Conservation (phyloP, 1,284 basidiomycete species). For the Singerocomus rubriflavus region DNA sequence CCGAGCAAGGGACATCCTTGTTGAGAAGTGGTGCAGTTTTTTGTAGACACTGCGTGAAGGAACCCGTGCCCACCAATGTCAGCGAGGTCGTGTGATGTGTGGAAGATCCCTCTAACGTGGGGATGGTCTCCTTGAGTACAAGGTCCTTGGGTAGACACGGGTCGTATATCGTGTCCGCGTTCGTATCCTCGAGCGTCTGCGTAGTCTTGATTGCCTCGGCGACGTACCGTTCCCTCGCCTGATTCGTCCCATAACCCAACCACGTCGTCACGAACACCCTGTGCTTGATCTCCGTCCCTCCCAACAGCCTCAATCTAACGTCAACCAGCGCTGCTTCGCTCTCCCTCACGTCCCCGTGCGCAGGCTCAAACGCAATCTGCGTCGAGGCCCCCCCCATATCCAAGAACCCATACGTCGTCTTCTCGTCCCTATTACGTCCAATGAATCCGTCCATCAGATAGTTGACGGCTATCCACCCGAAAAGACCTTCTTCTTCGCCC, state of each 20-base stretch:
- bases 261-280: slow-evolving; percentile 98
- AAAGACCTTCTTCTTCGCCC: slow-evolving; percentile 96
- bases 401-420: slow-evolving; percentile 93
- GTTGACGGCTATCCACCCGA: slow-evolving; percentile 99
- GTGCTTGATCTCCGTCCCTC: slow-evolving; percentile 86
- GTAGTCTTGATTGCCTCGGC: slow-evolving; percentile 55
- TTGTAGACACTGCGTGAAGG: slow-evolving; percentile 82
- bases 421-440: slow-evolving; percentile 48
- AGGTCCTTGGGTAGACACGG: slow-evolving; percentile 89
- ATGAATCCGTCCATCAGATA: slow-evolving; percentile 98
- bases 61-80: slow-evolving; percentile 83
- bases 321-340: slow-evolving; percentile 64
- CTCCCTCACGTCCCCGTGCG: slow-evolving; percentile 42
- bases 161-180: slow-evolving; percentile 59
- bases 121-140: slow-evolving; percentile 50
- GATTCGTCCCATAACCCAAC: slow-evolving; percentile 97
- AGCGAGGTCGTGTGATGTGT: slow-evolving; percentile 50
- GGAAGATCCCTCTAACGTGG: slow-evolving; percentile 40
- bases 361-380: slow-evolving; percentile 94
- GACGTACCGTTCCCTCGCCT: slow-evolving; percentile 90
- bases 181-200: slow-evolving; percentile 16
- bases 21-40: slow-evolving; percentile 80
- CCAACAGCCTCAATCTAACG: slow-evolving; percentile 79
- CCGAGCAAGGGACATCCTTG: slow-evolving; percentile 80
- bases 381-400: slow-evolving; percentile 99